Conservation (phyloP, 2,329 filamentous ascomycete genomes). For the Tolypocladium ophioglossoides region DNA sequence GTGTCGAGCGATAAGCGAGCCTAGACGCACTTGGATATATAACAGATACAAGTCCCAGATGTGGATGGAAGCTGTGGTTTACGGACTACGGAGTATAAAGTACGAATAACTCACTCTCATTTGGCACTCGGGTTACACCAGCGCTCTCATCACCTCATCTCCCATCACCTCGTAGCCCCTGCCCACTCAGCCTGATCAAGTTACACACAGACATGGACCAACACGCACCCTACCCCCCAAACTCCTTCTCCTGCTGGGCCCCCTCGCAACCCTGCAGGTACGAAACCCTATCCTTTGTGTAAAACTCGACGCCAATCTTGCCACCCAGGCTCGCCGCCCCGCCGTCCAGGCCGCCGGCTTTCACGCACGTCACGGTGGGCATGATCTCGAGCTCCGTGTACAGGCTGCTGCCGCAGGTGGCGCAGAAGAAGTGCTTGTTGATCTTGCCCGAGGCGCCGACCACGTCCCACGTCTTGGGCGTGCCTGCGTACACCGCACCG, state of each 20-base stretch:
- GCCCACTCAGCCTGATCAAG: too few relatives aligned
- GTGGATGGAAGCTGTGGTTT: too few relatives aligned
- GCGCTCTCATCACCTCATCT: background rate
- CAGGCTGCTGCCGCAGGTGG: slow-evolving; percentile 37
- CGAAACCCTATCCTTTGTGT: slow-evolving; percentile 35
- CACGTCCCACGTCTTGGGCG: slow-evolving; percentile 34
- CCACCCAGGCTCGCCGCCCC: slow-evolving; percentile 30
- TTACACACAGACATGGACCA: too few relatives aligned
- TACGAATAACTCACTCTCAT: too few relatives aligned
- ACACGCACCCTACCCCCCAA: slow-evolving; percentile 1
- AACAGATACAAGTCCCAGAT: too few relatives aligned
- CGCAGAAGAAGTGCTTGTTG: slow-evolving; percentile 46
- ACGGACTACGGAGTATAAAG: too few relatives aligned
- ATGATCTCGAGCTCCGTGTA: slow-evolving; percentile 43
- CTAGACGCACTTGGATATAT: too few relatives aligned
- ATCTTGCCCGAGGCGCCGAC: slow-evolving; percentile 39
- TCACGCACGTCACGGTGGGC: slow-evolving; percentile 37
- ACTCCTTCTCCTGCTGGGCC: slow-evolving; percentile 6
- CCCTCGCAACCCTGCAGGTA: slow-evolving; percentile 30
- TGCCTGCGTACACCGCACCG: slow-evolving; percentile 21
- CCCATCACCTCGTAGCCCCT: too few relatives aligned
- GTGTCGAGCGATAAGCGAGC: too few relatives aligned
- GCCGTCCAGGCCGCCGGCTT: slow-evolving; percentile 39
- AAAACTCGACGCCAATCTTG: slow-evolving; percentile 40
- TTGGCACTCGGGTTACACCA: background rate